Evolutionary conservation across 2,329 filamentous ascomycete genomes (phyloP).

Genomic region (Apiospora kogelbergensis): DNA sequence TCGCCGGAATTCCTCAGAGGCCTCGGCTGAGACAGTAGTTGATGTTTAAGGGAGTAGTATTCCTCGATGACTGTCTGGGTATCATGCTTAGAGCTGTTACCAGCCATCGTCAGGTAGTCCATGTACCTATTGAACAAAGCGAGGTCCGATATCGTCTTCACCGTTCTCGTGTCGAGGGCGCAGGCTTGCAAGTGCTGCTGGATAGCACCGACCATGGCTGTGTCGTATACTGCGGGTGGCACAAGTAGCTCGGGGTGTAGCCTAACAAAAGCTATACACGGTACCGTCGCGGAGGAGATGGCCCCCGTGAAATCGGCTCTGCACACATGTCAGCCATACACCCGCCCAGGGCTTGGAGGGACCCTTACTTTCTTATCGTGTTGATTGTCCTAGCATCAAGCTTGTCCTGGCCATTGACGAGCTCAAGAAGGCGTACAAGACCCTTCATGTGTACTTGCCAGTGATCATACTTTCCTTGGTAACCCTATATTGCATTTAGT

Average conservation of each 20-base stretch:
- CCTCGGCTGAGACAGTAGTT: slow-evolving; percentile 12
- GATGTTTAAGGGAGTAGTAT: slow-evolving; percentile 14
- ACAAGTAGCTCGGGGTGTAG: slow-evolving; percentile 22
- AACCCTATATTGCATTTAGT: slow-evolving; percentile 21
- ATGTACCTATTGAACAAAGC: slow-evolving; percentile 22
- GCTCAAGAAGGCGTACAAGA: slow-evolving; percentile 30
- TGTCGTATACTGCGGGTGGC: slow-evolving; percentile 9
- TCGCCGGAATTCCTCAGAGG: slow-evolving; percentile 11
- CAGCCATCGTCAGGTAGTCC: neutral
- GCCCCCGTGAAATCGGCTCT: slow-evolving; percentile 39
- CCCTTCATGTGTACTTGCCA: slow-evolving; percentile 39
- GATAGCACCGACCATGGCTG: slow-evolving; percentile 17
- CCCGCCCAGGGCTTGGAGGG: neutral
- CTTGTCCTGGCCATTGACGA: slow-evolving; percentile 26
- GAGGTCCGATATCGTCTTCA: slow-evolving; percentile 25
- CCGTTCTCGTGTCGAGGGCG: slow-evolving; percentile 22
- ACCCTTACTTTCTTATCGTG: slow-evolving; percentile 30
- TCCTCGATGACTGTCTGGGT: slow-evolving; percentile 13
- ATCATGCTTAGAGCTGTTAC: slow-evolving; percentile 5
- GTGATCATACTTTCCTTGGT: slow-evolving; percentile 36
- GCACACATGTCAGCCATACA: neutral
- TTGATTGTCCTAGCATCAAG: slow-evolving; percentile 19
- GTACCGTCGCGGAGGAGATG: slow-evolving; percentile 28
- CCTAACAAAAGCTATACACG: slow-evolving; percentile 32
- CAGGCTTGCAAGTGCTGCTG: slow-evolving; percentile 23